Evolutionary conservation across 352 stramenopile genomes (phyloP).

Genomic region (Pythium coloratum): DNA sequence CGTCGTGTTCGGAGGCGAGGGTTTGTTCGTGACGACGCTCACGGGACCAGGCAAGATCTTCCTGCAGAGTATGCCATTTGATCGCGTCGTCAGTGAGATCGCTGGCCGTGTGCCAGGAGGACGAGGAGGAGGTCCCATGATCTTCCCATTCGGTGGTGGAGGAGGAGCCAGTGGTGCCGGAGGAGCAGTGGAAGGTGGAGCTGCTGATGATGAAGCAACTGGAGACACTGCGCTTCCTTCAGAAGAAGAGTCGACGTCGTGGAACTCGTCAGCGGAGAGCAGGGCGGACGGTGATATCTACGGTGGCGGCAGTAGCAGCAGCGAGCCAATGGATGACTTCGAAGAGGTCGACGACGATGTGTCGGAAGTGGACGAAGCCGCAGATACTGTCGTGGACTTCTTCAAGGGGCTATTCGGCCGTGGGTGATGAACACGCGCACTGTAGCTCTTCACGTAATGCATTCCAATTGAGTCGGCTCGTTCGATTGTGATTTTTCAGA

Average conservation of each 20-base stretch:
- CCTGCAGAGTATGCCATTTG: slow-evolving; percentile 90
- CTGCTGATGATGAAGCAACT: slow-evolving; percentile 18
- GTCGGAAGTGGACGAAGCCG: slow-evolving; percentile 23
- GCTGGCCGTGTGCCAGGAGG: slow-evolving; percentile 80
- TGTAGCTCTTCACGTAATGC: not conserved
- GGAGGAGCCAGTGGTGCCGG: slow-evolving; percentile 42
- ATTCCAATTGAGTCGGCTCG: not conserved
- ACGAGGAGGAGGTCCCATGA: slow-evolving; percentile 68
- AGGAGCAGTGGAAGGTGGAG: slow-evolving; percentile 30
- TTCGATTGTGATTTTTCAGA: not conserved
- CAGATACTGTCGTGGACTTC: slow-evolving; percentile 52
- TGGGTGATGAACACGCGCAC: slow-evolving; percentile 22
- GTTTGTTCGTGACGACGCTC: slow-evolving; percentile 93
- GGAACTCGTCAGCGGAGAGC: slow-evolving; percentile 34
- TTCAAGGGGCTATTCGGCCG: slow-evolving; percentile 60
- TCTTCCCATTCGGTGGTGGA: slow-evolving; percentile 86
- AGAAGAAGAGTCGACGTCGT: slow-evolving; percentile 18
- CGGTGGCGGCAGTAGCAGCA: slow-evolving; percentile 16
- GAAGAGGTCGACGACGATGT: slow-evolving; percentile 29
- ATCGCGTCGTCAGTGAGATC: slow-evolving; percentile 93
- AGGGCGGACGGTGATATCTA: slow-evolving; percentile 44
- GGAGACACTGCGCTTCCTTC: not conserved
- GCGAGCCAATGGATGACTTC: slow-evolving; percentile 19
- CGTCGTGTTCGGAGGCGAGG: slow-evolving; percentile 93
- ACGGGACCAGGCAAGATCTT: slow-evolving; percentile 90